phyloP scores from a whole-genome alignment of 805 yeast species.

The Kuraishia molischiana region DNA sequence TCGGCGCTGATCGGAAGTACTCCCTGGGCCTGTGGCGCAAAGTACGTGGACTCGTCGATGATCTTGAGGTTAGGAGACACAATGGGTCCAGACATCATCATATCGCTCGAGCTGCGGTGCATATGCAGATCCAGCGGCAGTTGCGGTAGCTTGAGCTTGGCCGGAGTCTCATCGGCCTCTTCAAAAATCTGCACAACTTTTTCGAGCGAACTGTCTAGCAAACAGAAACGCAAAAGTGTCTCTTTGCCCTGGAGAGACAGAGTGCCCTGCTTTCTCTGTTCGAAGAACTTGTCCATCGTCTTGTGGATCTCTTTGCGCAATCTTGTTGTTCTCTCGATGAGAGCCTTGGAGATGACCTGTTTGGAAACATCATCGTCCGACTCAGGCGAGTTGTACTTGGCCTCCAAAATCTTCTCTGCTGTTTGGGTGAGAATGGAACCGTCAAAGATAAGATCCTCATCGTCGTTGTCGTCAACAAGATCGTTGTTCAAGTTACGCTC shows the following conservation, averaged over 20 bases:
- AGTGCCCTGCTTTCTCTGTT: constrained; percentile 32
- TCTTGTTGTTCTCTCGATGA: constrained; percentile 39
- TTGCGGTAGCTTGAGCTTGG: constrained; percentile 1
- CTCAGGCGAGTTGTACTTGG: constrained; percentile 14
- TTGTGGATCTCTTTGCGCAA: constrained; percentile 41
- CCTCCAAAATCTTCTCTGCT: constrained; percentile 54
- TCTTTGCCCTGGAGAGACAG: constrained; percentile 48
- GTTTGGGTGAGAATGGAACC: constrained; percentile 67
- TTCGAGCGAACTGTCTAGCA: constrained; percentile 44
- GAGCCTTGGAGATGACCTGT: constrained; percentile 35
- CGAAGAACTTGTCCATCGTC: constrained; percentile 39
- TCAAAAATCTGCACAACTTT: constrained; percentile 41
- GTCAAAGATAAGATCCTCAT: constrained; percentile 63
- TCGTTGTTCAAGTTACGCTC: constrained; percentile 30
- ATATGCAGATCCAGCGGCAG: constrained; percentile 19
- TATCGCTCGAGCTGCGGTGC: constrained; percentile 39
- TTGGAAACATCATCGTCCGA: constrained; percentile 28
- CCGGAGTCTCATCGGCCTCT: constrained; percentile 12
- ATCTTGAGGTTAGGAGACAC: constrained; percentile 30
- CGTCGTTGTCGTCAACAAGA: constrained; percentile 11
- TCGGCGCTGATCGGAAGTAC: constrained; percentile 10
- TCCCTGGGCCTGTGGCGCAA: constrained; percentile 1
- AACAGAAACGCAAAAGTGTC: constrained; percentile 39
- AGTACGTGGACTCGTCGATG: constrained; percentile 11
- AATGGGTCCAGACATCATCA: constrained; percentile 43